A percentile compares a stretch with the other conserved stretches of the same genome.
These are phyloP conservation scores for Aspergillus unguis DNA, from an alignment of 2,329 filamentous ascomycete genomes.

Conservation along the genomic window DNA sequence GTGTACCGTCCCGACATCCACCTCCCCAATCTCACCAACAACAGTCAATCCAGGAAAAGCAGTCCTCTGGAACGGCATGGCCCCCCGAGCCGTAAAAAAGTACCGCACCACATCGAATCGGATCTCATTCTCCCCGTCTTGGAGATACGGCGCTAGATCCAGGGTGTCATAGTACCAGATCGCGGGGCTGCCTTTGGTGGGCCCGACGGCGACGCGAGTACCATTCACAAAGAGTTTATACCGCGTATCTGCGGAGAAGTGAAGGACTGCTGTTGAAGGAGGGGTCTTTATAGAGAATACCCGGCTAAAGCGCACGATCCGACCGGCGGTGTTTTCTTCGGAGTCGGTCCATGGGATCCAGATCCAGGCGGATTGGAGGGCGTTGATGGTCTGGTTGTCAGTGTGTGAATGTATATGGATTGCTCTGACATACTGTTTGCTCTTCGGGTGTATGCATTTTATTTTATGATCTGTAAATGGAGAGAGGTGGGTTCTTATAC, in stretches of 20 bases:
- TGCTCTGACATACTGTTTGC: background rate
- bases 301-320: conserved; percentile 6
- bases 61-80: conserved; percentile 30
- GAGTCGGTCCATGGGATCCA: conserved; percentile 15
- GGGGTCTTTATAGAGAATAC: background rate
- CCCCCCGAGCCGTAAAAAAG: conserved; percentile 25
- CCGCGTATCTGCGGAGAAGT: conserved; percentile 38
- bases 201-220: conserved; percentile 35
- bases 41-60: conserved; percentile 28
- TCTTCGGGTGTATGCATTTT: conserved; percentile 2
- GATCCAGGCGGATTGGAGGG: conserved; percentile 15
- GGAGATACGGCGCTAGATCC: conserved; percentile 26
- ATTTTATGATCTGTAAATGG: too few relatives aligned
- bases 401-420: background rate
- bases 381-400: conserved; percentile 10
- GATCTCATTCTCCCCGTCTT: conserved; percentile 22
- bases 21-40: conserved; percentile 19
- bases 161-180: conserved; percentile 34
- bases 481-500: too few relatives aligned
- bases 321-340: conserved; percentile 6
- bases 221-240: conserved; percentile 45
- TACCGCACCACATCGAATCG: conserved; percentile 26
- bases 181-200: conserved; percentile 33
- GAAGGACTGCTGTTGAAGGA: conserved; percentile 3
- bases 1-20: conserved; percentile 14